These are phyloP conservation scores for Aspergillus puulaauensis DNA, from an alignment of 2,329 filamentous ascomycete species.

Conservation along the genomic window DNA sequence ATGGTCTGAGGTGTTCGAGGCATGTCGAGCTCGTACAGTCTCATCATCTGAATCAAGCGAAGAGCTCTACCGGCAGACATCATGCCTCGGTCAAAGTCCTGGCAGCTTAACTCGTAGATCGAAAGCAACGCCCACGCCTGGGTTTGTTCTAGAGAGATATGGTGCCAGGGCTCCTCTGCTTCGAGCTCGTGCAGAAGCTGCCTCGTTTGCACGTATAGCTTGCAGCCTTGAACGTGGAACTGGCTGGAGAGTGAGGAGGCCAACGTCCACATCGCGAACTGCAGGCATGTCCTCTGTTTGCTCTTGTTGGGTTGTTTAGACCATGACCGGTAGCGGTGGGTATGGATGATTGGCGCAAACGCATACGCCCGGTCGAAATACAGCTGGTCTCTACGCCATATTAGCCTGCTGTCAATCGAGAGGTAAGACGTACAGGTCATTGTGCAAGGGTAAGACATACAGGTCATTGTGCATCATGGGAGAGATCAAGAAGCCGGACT, in stretches of 20 bases:
- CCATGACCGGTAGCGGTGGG: neutral
- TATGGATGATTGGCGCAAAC: conserved; percentile 5
- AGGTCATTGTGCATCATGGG: neutral
- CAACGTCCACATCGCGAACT: conserved; percentile 11
- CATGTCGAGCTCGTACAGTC: conserved; percentile 29
- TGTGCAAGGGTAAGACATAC: neutral
- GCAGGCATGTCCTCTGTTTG: neutral
- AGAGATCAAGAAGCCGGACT: neutral
- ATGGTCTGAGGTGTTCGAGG: neutral
- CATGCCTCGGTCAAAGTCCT: conserved; percentile 26
- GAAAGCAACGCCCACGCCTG: conserved; percentile 12
- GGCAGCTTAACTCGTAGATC: conserved; percentile 12
- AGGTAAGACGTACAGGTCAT: neutral
- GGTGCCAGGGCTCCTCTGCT: neutral
- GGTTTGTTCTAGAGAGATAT: conserved; percentile 12
- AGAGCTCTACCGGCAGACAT: conserved; percentile 31
- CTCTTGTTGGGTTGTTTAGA: neutral
- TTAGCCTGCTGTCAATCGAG: neutral
- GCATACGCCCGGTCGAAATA: conserved; percentile 10
- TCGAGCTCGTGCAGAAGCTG: neutral
- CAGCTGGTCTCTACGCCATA: conserved; percentile 2
- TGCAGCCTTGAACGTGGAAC: neutral
- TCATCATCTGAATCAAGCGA: conserved; percentile 31
- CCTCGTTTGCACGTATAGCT: neutral
- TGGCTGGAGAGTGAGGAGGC: neutral